These are phyloP conservation scores for Pelargonium cotyledonis DNA, from an alignment of 441 rosid genomes.

Conservation along the genomic window DNA sequence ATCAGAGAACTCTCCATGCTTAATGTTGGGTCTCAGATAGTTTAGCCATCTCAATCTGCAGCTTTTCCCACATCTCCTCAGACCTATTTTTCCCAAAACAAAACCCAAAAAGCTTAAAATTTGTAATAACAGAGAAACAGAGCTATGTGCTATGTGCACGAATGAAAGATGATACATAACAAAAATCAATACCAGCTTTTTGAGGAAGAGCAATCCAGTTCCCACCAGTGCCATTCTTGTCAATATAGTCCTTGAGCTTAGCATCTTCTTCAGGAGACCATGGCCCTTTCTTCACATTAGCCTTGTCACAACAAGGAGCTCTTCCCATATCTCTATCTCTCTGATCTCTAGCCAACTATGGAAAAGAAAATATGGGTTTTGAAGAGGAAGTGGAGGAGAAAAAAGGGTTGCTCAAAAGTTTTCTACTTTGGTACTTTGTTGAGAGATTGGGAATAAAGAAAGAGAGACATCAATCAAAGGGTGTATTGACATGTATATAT, in stretches of 20 bases:
- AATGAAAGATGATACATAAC: not conserved
- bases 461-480: not conserved
- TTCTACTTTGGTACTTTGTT: too few species aligned
- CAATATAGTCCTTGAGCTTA: slow-evolving; percentile 55
- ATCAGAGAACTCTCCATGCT: slow-evolving; percentile 85
- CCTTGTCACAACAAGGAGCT: slow-evolving; percentile 90
- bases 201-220: slow-evolving; percentile 85
- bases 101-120: slow-evolving; percentile 8
- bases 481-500: slow-evolving; percentile 1
- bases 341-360: not conserved
- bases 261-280: slow-evolving; percentile 93
- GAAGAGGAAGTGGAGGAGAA: too few species aligned
- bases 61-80: slow-evolving; percentile 88
- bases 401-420: too few species aligned
- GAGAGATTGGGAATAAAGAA: too few species aligned
- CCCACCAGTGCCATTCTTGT: slow-evolving; percentile 56
- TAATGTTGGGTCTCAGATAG: slow-evolving; percentile 85
- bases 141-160: too few species aligned
- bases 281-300: slow-evolving; percentile 74
- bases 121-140: not conserved
- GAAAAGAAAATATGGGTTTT: not conserved
- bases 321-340: slow-evolving; percentile 52
- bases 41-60: slow-evolving; percentile 96
- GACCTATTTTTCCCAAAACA: slow-evolving; percentile 34
- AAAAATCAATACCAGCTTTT: slow-evolving; percentile 47